A percentile compares a stretch with the other conserved stretches of the same genome.
These are phyloP conservation scores for Chlorella variabilis DNA, from an alignment of 163 green algal genomes.

Conservation along the genomic window DNA sequence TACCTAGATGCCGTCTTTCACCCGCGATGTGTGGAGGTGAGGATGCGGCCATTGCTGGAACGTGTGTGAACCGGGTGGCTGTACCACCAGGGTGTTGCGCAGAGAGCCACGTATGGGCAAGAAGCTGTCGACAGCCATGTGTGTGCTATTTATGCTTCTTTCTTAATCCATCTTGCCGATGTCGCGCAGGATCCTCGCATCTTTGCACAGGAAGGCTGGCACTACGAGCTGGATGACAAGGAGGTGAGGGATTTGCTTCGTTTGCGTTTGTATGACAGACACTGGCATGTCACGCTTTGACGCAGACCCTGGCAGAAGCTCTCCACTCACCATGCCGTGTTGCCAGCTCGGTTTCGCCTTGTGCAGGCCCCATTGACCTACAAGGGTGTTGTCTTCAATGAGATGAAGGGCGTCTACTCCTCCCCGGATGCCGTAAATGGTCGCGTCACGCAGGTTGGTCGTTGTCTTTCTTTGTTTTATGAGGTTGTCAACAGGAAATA, in stretches of 20 bases:
- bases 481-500: too few relatives aligned
- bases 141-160: background rate
- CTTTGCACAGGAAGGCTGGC: conserved; percentile 99
- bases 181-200: conserved; percentile 73
- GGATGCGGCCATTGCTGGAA: too few relatives aligned
- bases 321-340: too few relatives aligned
- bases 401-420: conserved; percentile 99
- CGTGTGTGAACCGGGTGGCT: too few relatives aligned
- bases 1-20: conserved; percentile 99
- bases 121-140: too few relatives aligned
- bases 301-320: too few relatives aligned
- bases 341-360: too few relatives aligned
- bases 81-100: too few relatives aligned
- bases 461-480: too few relatives aligned
- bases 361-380: conserved; percentile 74
- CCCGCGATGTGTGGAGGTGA: conserved; percentile 78
- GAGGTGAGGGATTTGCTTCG: conserved; percentile 52
- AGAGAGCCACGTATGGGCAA: too few relatives aligned
- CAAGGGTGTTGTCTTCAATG: conserved; percentile 99
- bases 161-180: background rate
- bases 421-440: conserved; percentile 93
- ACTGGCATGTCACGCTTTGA: too few relatives aligned
- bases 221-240: conserved; percentile 90
- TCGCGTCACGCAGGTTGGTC: conserved; percentile 75
- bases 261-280: too few relatives aligned